Percentiles rank a stretch among this genome's conserved stretches.
Conservation (phyloP, 371 early-diverging fungal species). For the Sanchytrium tribonematis region DNA sequence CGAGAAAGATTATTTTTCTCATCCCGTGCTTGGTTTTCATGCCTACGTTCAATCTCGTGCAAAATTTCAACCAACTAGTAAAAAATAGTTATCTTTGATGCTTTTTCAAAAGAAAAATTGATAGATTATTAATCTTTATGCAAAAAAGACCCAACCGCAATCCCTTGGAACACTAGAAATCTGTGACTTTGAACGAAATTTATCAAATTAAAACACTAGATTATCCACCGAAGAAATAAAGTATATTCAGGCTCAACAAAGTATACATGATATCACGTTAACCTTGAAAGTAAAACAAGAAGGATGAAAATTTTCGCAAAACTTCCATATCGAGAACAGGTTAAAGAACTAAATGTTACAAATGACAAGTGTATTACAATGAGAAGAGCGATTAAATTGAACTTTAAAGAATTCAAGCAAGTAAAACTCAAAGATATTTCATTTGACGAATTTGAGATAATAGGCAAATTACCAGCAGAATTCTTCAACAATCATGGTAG, state of each 20-base stretch:
- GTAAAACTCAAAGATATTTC: neutral
- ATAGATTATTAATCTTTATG: too few relatives aligned
- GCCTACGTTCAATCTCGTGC: neutral
- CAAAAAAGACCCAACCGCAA: too few relatives aligned
- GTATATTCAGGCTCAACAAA: too few relatives aligned
- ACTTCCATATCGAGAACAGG: neutral
- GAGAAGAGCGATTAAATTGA: neutral
- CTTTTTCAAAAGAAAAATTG: too few relatives aligned
- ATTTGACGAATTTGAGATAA: neutral
- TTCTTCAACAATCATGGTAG: neutral
- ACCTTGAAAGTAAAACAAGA: neutral
- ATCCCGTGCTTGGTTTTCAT: neutral
- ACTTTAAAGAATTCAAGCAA: neutral
- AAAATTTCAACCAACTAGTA: too few relatives aligned
- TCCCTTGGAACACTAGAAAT: too few relatives aligned
- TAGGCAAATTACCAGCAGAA: neutral
- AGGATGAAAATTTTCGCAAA: neutral
- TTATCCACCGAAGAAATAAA: too few relatives aligned
- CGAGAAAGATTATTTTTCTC: neutral
- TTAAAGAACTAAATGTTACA: neutral
- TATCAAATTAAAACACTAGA: too few relatives aligned
- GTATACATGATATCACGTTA: too few relatives aligned
- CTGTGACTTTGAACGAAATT: too few relatives aligned
- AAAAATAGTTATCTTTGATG: too few relatives aligned
- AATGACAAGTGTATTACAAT: neutral